Evolutionary conservation across 2,329 filamentous ascomycete species (phyloP).

Genomic region (Davidsoniella eucalypti): DNA sequence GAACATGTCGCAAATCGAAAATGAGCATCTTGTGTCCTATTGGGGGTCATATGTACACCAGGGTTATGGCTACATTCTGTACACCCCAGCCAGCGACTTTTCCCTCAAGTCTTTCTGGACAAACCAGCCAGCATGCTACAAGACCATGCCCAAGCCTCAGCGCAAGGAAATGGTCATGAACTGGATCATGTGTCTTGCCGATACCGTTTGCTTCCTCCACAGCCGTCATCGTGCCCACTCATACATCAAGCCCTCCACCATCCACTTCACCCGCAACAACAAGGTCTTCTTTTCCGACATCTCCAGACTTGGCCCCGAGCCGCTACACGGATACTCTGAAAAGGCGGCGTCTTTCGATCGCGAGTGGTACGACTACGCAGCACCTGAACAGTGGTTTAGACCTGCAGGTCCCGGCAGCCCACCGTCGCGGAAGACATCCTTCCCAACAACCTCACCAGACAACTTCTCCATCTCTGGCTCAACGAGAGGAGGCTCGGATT

Average conservation of each 20-base stretch:
- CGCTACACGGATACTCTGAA: conserved; percentile 25
- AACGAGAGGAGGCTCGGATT: conserved; percentile 13
- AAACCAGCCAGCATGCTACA: conserved; percentile 43
- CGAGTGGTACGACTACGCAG: conserved; percentile 56
- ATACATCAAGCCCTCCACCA: conserved; percentile 53
- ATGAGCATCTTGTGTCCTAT: conserved; percentile 53
- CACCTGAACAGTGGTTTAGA: conserved; percentile 47
- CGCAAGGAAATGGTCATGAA: conserved; percentile 46
- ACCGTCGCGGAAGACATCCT: conserved; percentile 16
- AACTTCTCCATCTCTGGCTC: conserved; percentile 22
- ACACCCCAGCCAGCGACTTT: conserved; percentile 49
- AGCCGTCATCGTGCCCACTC: conserved; percentile 45
- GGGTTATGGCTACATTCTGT: conserved; percentile 46
- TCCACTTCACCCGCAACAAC: conserved; percentile 49
- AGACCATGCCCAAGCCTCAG: conserved; percentile 42
- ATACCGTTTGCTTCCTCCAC: conserved; percentile 53
- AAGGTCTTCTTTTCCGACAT: conserved; percentile 53
- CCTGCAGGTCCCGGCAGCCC: conserved; percentile 22
- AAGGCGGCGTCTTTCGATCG: conserved; percentile 39
- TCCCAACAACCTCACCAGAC: conserved; percentile 22
- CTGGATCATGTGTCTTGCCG: conserved; percentile 59
- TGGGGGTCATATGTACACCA: conserved; percentile 55
- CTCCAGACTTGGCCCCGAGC: conserved; percentile 29
- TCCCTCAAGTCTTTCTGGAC: conserved; percentile 52
- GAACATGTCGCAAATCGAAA: conserved; percentile 39